Percentiles rank a stretch among this genome's conserved stretches.
Evolutionary conservation across 805 yeast species (phyloP).

Genomic region (Zygoascus flipseniorum): DNA sequence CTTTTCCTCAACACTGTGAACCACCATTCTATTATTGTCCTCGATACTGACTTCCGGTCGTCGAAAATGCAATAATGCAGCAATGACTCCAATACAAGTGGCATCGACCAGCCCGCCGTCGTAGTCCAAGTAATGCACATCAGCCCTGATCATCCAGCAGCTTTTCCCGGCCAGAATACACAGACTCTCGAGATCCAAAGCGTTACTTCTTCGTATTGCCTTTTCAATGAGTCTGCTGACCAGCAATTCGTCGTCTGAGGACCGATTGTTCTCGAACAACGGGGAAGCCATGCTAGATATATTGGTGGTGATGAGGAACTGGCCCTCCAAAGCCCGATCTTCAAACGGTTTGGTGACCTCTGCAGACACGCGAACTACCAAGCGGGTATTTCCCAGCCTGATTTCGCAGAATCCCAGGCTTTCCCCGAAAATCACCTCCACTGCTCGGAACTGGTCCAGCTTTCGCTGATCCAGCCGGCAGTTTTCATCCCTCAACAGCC

Average conservation of each 20-base stretch:
- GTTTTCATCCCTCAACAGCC: slow-evolving; percentile 48
- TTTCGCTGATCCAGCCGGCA: slow-evolving; percentile 62
- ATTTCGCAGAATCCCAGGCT: slow-evolving; percentile 73
- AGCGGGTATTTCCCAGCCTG: slow-evolving; percentile 63
- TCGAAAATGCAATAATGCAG: slow-evolving; percentile 72
- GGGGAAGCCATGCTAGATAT: slow-evolving; percentile 86
- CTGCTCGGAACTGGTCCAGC: slow-evolving; percentile 54
- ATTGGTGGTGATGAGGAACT: slow-evolving; percentile 77
- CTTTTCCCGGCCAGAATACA: slow-evolving; percentile 87
- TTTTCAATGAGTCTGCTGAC: slow-evolving; percentile 82
- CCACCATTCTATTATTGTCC: slow-evolving; percentile 36
- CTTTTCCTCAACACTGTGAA: slow-evolving; percentile 68
- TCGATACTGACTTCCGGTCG: slow-evolving; percentile 74
- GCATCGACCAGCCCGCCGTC: slow-evolving; percentile 93
- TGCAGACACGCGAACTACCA: slow-evolving; percentile 66
- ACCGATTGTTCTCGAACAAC: slow-evolving; percentile 63
- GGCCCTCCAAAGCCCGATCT: slow-evolving; percentile 90
- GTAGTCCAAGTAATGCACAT: slow-evolving; percentile 76
- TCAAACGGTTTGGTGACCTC: slow-evolving; percentile 73
- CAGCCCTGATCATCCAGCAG: slow-evolving; percentile 89
- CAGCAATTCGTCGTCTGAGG: slow-evolving; percentile 72
- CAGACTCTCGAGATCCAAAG: slow-evolving; percentile 80
- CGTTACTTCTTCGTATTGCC: slow-evolving; percentile 82
- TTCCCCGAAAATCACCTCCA: slow-evolving; percentile 54
- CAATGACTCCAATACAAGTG: slow-evolving; percentile 82